Conservation (phyloP, 2,329 filamentous ascomycete genomes). For the Chaetothyriales sp. region DNA sequence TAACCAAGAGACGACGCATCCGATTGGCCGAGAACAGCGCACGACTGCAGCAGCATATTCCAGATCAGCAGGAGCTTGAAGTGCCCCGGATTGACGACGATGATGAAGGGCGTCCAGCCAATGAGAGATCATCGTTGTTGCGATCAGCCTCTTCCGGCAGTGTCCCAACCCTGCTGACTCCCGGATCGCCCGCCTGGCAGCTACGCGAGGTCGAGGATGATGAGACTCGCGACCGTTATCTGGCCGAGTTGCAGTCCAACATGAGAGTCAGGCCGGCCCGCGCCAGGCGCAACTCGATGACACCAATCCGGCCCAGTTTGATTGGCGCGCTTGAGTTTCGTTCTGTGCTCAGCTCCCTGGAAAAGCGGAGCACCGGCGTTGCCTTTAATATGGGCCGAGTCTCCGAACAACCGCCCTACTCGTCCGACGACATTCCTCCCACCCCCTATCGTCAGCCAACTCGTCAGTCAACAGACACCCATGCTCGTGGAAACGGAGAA, state of each 20-base stretch:
- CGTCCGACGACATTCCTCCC: not conserved
- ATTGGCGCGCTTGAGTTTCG: slow-evolving; percentile 89
- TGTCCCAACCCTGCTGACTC: slow-evolving; percentile 46
- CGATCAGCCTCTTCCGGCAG: slow-evolving; percentile 47
- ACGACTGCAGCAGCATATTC: slow-evolving; percentile 57
- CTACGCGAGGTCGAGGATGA: slow-evolving; percentile 45
- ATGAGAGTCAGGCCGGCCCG: slow-evolving; percentile 71
- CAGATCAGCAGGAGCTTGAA: slow-evolving; percentile 45
- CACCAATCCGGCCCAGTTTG: slow-evolving; percentile 79
- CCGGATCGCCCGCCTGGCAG: slow-evolving; percentile 31
- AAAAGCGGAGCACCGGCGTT: slow-evolving; percentile 63
- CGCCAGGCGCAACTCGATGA: slow-evolving; percentile 58
- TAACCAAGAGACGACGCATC: slow-evolving; percentile 47
- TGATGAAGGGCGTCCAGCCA: slow-evolving; percentile 37
- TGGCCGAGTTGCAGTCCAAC: slow-evolving; percentile 76
- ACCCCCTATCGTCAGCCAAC: slow-evolving; percentile 6
- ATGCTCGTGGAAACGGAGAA: not conserved
- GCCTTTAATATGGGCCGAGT: slow-evolving; percentile 42
- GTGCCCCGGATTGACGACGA: slow-evolving; percentile 42
- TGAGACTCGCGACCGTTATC: slow-evolving; percentile 43
- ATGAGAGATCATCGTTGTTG: slow-evolving; percentile 32
- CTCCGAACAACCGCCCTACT: not conserved
- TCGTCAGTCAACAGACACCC: not conserved
- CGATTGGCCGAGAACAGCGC: slow-evolving; percentile 57
- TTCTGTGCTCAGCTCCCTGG: slow-evolving; percentile 74